Evolutionary conservation across 192 early-diverging fungal species (phyloP).

Genomic region (Coemansia sp.): DNA sequence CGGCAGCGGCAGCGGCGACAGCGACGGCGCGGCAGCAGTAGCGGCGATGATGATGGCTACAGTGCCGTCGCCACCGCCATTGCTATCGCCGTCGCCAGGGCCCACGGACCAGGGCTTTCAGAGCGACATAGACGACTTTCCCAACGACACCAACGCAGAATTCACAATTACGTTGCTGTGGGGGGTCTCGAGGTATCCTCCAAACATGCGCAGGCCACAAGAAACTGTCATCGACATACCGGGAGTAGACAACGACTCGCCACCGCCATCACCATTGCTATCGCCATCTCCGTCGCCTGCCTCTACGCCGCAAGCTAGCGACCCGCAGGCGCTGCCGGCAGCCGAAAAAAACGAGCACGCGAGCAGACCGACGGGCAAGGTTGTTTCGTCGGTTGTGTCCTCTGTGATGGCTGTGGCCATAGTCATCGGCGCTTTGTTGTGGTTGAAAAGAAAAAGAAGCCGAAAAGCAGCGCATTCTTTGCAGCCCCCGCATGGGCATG

Average conservation of each 20-base stretch:
- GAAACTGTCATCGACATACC: not conserved
- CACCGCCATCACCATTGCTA: no score
- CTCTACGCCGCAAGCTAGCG: not conserved
- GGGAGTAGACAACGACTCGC: not conserved
- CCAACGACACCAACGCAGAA: not conserved
- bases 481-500: not conserved
- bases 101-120: not conserved
- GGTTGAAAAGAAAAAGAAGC: slow-evolving; percentile 4
- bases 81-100: not conserved
- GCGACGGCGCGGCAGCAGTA: not conserved
- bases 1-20: not conserved
- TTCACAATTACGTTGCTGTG: slow-evolving; percentile 1
- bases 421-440: not conserved
- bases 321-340: not conserved
- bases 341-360: not conserved
- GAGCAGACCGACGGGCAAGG: not conserved
- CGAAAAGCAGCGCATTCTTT: not conserved
- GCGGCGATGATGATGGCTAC: no score
- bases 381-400: not conserved
- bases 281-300: not conserved
- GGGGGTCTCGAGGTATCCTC: not conserved
- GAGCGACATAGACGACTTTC: not conserved
- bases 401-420: slow-evolving; percentile 1
- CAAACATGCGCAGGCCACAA: not conserved
- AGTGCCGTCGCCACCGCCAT: no score